Evolutionary conservation across 305 asterid genomes (phyloP), one percentile per base, ranked within the genome.

Genomic region (Fraxinus albicans): DNA sequence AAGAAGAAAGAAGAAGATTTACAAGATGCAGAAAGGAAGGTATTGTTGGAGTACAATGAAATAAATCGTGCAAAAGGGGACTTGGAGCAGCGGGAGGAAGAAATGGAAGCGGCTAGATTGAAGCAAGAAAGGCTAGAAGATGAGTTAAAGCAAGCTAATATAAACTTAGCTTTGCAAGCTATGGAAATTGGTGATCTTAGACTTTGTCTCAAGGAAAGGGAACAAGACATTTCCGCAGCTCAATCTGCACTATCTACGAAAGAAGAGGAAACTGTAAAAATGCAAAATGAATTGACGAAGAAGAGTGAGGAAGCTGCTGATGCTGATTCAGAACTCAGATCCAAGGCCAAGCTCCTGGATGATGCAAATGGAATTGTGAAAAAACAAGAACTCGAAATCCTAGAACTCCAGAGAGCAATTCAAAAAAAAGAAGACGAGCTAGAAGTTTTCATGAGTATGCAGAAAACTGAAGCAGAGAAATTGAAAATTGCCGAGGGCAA

Each of bases 1-100:
- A 93, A 89, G 88, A 90, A 89, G 86, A 94, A 93, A 89, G 98
- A 96, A 86, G 96, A 96, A 58, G 93, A 90, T 82, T 84, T 92
- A 63, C 96, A 88, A 83, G 92, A 92, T 77, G 93, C 97, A 0
- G 99, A 94, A 88, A 91, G 83, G 81, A 89, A 87, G 77, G 84
- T 96, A 58, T 75, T 73, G 73, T 40, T 34, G 44, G 99, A 93
- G 77, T 88, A 85, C 85, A 79, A 85, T 12, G 91, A 90, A 76
- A 82, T 94, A 76, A 86, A 87, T 81, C 89, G 38, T 53, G 89
- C 95, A 47, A 90, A 86, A 83, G 86, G 80, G 88, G 94, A 93
- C 80, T 88, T 94, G 84, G 90, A 87, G 85, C 80, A 38, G 55
- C 90, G 91, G 58, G 93, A 89, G 81, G 89, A 85, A 77, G 95